These are phyloP conservation scores for Fusarium citri DNA, from an alignment of 2,329 filamentous ascomycete genomes.

Conservation along the genomic window DNA sequence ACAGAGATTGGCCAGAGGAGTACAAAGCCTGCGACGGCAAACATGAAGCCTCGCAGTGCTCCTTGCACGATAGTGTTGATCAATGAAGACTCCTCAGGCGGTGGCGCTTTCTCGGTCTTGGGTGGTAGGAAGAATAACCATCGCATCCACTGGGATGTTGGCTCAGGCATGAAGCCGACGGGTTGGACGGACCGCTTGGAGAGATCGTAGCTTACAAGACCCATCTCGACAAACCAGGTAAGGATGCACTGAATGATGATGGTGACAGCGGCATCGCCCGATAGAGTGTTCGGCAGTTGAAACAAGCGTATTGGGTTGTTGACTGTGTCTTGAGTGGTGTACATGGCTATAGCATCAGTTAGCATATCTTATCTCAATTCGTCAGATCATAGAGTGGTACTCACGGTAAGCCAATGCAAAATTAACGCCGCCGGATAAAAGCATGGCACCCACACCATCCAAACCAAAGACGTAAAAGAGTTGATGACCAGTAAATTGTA, in stretches of 20 bases:
- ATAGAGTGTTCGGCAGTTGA: constrained; percentile 62
- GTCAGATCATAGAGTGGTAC: not conserved
- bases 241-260: constrained; percentile 62
- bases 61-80: constrained; percentile 46
- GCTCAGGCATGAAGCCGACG: constrained; percentile 58
- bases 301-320: constrained; percentile 59
- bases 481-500: constrained; percentile 57
- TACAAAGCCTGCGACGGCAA: constrained; percentile 53
- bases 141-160: constrained; percentile 49
- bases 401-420: constrained; percentile 64
- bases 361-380: not conserved
- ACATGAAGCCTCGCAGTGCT: constrained; percentile 43
- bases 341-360: constrained; percentile 56
- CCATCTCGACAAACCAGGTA: constrained; percentile 63
- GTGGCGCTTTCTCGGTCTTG: not conserved
- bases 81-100: not conserved
- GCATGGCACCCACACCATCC: constrained; percentile 59
- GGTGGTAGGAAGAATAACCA: constrained; percentile 51
- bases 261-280: constrained; percentile 62
- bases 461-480: constrained; percentile 62
- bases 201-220: constrained; percentile 62
- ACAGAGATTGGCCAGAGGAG: constrained; percentile 59
- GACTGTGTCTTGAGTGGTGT: constrained; percentile 53
- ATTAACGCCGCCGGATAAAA: constrained; percentile 64
- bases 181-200: constrained; percentile 58